Percentiles rank a stretch among this genome's conserved stretches.
Conservation (phyloP, 2,329 filamentous ascomycete species). For the Periconia macrospinosa region DNA sequence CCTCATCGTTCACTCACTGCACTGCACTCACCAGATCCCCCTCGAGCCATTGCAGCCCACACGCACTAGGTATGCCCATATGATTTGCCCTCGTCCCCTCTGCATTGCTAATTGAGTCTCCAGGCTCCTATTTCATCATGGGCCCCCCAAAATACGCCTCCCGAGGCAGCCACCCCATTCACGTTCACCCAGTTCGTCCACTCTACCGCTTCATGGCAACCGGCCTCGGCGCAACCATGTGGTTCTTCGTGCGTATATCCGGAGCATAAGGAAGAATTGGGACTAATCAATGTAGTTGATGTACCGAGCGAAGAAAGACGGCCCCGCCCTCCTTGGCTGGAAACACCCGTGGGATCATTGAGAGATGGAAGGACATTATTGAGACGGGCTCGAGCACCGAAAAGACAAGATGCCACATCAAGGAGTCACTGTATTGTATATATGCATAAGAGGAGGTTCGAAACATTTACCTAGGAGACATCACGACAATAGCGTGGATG, state of each 20-base stretch:
- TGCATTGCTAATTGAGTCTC: conserved; percentile 5
- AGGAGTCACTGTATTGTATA: not conserved
- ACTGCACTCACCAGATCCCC: conserved; percentile 12
- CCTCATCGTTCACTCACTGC: not conserved
- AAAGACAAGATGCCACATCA: not conserved
- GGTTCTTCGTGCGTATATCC: conserved; percentile 83
- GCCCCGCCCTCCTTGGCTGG: conserved; percentile 85
- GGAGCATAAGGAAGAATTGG: too few species aligned
- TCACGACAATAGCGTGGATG: not conserved
- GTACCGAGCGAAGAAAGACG: conserved; percentile 96
- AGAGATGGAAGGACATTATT: conserved; percentile 9
- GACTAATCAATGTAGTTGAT: conserved; percentile 66
- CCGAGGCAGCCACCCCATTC: conserved; percentile 53
- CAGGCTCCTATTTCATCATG: conserved; percentile 35
- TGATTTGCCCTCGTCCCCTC: not conserved
- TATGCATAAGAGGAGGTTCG: not conserved
- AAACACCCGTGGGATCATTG: conserved; percentile 68
- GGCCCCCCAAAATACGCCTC: conserved; percentile 43
- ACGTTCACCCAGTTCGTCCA: conserved; percentile 63
- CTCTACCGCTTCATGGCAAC: conserved; percentile 87
- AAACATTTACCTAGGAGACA: not conserved
- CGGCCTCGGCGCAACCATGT: conserved; percentile 92
- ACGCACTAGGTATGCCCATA: conserved; percentile 22
- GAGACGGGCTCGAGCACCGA: conserved; percentile 1
- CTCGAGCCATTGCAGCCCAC: conserved; percentile 35